Base-by-base conservation (phyloP, 768 basidiomycete genomes). In the Chalciporus piperatus region DNA sequence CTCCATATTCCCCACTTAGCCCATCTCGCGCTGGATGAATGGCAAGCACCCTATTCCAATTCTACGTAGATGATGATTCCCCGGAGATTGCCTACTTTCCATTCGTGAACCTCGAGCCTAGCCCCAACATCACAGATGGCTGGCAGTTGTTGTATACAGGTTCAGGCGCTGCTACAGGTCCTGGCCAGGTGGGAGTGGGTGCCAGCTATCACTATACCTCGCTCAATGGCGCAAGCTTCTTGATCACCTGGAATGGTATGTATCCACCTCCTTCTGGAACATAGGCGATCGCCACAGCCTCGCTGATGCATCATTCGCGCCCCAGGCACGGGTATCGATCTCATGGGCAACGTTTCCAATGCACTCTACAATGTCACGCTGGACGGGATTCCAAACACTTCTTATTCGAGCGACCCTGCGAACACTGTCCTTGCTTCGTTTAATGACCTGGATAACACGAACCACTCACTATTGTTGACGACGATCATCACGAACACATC, bases 21-120 rank as follows among this genome's bases (percentile, higher is more conserved):
- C 19, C 41, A 25, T 48, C 48, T 37, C 49, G 50, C 54, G 42
- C 56, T 79, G 64, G 58, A 67, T 70, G 67, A 57, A 68, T 68
- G 69, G 67, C 69, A 55, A 38, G 33, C 50, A 39, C 35, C 30
- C 44, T 47, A 40, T 47, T 35, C 30, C 63, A 75, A 51, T 72
- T 87, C 68, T 57, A 67, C 52, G 72, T 90, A 59, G 79, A 84
- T 67, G 82, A 89, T 64, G 81, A 82, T 48, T 88, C 87, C 39
- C 87, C 87, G 4, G 61, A 74, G 41, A 71, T 89, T 57, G 55
- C 59, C 23, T 90, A 88, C 71, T 74, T 66, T 52, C 87, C 89
- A 20, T 78, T 82, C 52, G 61, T 71, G 39, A 84, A 87, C 66
- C 78, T 76, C 11, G 70, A 81, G 50, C 71, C 77, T 37, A 65